phyloP scores from a whole-genome alignment of 257 asterid species.

The Solanum phureja region DNA sequence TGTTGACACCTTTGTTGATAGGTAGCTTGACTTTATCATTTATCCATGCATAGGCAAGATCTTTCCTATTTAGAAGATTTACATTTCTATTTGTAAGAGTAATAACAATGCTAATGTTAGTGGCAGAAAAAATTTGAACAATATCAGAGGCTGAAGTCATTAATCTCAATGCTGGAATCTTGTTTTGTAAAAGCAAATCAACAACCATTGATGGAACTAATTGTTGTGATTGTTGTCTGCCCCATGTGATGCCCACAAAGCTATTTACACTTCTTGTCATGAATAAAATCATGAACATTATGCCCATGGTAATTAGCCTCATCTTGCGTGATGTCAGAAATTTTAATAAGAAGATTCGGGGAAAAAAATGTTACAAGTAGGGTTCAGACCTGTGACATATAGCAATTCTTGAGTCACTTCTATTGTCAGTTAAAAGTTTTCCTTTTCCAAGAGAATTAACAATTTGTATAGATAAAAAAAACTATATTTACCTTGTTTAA shows the following conservation, averaged over 20 bases:
- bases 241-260: conserved; percentile 22
- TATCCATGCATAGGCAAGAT: background rate
- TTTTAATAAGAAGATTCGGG: too few species aligned
- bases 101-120: background rate
- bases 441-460: background rate
- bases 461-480: background rate
- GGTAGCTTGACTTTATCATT: background rate
- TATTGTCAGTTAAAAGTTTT: background rate
- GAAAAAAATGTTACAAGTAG: background rate
- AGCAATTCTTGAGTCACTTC: background rate
- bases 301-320: background rate
- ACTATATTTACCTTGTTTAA: background rate
- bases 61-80: background rate
- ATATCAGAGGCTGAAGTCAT: background rate
- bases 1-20: background rate
- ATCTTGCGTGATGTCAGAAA: background rate
- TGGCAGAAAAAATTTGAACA: background rate
- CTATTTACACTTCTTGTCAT: background rate
- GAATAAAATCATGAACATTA: background rate
- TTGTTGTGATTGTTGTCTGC: conserved; percentile 4
- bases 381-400: background rate
- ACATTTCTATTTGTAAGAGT: background rate
- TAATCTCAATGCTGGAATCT: conserved; percentile 5
- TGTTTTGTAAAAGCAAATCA: background rate
- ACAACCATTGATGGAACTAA: background rate